Evolutionary conservation across 2,329 filamentous ascomycete genomes (phyloP).

Genomic region (Akanthomyces uredinophilus): DNA sequence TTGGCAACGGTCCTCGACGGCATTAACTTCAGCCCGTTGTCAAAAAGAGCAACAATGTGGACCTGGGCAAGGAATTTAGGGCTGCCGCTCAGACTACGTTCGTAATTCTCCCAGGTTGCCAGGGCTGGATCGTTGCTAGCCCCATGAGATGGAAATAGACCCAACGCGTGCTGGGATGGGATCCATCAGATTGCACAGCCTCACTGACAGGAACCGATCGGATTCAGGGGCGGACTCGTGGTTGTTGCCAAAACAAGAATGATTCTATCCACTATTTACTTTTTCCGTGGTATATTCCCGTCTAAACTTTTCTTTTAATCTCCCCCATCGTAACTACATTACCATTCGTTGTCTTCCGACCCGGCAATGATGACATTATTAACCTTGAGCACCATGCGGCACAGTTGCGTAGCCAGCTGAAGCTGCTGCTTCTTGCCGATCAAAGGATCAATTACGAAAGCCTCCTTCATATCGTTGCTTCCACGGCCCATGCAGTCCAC

Average conservation of each 20-base stretch:
- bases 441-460: constrained; percentile 96
- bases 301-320: constrained; percentile 1
- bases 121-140: constrained; percentile 1
- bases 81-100: constrained; percentile 4
- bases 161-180: background rate
- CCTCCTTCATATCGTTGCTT: constrained; percentile 94
- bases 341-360: constrained; percentile 73
- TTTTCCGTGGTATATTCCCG: constrained; percentile 16
- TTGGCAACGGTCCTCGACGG: background rate
- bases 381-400: constrained; percentile 95
- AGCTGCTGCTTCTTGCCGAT: constrained; percentile 98
- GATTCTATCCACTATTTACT: constrained; percentile 12
- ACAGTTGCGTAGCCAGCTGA: constrained; percentile 91
- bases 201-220: constrained; percentile 2
- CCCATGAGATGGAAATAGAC: background rate
- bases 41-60: constrained; percentile 7
- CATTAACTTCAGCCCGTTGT: constrained; percentile 2
- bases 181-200: constrained; percentile 4
- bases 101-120: background rate
- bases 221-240: constrained; percentile 1
- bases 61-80: constrained; percentile 9
- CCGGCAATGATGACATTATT: constrained; percentile 95
- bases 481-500: constrained; percentile 98
- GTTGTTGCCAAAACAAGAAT: constrained; percentile 5
- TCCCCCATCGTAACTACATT: constrained; percentile 17